Percentiles rank a stretch among this genome's conserved stretches.
phyloP scores from a whole-genome alignment of 805 yeast genomes.

The Metschnikowia cerradonensis region DNA sequence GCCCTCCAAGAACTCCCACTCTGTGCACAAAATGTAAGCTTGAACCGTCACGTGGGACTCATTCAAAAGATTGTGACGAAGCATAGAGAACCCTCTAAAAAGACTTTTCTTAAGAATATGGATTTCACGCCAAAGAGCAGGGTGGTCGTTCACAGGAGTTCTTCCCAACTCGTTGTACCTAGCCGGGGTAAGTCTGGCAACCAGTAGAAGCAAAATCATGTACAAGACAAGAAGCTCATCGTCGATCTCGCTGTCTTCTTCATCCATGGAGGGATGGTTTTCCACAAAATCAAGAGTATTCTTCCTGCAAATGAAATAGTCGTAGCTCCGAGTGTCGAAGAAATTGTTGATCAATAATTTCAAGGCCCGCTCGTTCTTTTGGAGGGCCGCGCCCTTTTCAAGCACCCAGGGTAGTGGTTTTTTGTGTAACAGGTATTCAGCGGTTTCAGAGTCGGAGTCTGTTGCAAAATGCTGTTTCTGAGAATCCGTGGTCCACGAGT shows the following conservation, averaged over 20 bases:
- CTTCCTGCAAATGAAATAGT: constrained; percentile 34
- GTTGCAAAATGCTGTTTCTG: constrained; percentile 3
- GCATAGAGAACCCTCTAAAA: constrained; percentile 39
- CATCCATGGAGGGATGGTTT: constrained; percentile 28
- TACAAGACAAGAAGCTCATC: constrained; percentile 45
- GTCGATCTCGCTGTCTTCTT: constrained; percentile 43
- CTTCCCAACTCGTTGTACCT: constrained; percentile 16
- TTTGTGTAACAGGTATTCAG: constrained; percentile 13
- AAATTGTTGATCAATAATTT: constrained; percentile 37
- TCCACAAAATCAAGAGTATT: constrained; percentile 35
- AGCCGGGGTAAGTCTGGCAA: constrained; percentile 33
- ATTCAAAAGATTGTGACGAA: constrained; percentile 43
- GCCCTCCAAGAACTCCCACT: constrained; percentile 46
- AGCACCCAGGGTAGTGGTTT: constrained; percentile 30
- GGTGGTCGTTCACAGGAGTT: constrained; percentile 9
- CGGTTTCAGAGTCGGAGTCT: not conserved
- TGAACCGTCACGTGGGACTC: constrained; percentile 48
- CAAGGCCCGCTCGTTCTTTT: constrained; percentile 31
- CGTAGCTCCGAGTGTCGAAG: constrained; percentile 37
- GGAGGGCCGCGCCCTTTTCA: constrained; percentile 9
- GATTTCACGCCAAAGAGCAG: constrained; percentile 19
- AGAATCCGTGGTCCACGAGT: constrained; percentile 8
- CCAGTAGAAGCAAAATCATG: constrained; percentile 41
- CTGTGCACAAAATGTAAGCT: constrained; percentile 49
- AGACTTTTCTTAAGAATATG: constrained; percentile 23